Evolutionary conservation across 768 basidiomycete genomes (phyloP).

Genomic region (Pilatotrama ljubarskyi): DNA sequence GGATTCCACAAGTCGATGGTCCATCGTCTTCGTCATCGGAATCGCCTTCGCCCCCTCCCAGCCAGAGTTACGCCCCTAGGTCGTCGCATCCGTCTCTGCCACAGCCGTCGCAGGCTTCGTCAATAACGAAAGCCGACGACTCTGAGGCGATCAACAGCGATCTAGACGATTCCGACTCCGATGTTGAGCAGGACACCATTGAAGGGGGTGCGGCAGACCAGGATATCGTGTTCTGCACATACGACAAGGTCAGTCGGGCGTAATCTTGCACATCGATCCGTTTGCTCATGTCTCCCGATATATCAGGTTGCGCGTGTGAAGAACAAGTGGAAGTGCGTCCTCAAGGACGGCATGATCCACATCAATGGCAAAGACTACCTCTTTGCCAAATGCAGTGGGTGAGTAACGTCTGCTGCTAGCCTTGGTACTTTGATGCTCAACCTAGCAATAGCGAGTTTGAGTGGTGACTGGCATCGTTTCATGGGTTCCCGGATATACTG

Average conservation of each 20-base stretch:
- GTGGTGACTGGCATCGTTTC: slow-evolving; percentile 29
- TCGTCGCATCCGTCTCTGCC: slow-evolving; percentile 75
- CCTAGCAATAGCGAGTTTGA: slow-evolving; percentile 34
- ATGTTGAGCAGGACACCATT: slow-evolving; percentile 80
- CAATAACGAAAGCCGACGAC: slow-evolving; percentile 46
- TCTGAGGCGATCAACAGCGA: slow-evolving; percentile 95
- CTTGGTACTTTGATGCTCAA: not conserved
- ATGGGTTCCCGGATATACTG: slow-evolving; percentile 7
- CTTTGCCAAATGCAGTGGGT: slow-evolving; percentile 97
- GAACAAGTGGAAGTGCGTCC: slow-evolving; percentile 99
- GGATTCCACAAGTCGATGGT: slow-evolving; percentile 81
- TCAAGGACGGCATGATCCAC: slow-evolving; percentile 98
- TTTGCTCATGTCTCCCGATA: not conserved
- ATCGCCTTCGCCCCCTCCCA: slow-evolving; percentile 68
- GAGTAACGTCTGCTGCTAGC: slow-evolving; percentile 8
- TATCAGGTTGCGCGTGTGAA: slow-evolving; percentile 94
- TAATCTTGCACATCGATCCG: not conserved
- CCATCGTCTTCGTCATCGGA: slow-evolving; percentile 69
- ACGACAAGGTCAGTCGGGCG: slow-evolving; percentile 77
- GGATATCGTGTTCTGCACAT: slow-evolving; percentile 97
- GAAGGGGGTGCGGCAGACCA: slow-evolving; percentile 68
- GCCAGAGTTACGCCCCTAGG: slow-evolving; percentile 62
- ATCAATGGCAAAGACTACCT: slow-evolving; percentile 97
- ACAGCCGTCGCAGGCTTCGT: slow-evolving; percentile 49
- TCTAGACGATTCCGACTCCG: slow-evolving; percentile 91